A percentile compares a stretch with the other conserved stretches of the same genome.
phyloP scores from a whole-genome alignment of 345 rosid species.

The Boechera stricta region DNA sequence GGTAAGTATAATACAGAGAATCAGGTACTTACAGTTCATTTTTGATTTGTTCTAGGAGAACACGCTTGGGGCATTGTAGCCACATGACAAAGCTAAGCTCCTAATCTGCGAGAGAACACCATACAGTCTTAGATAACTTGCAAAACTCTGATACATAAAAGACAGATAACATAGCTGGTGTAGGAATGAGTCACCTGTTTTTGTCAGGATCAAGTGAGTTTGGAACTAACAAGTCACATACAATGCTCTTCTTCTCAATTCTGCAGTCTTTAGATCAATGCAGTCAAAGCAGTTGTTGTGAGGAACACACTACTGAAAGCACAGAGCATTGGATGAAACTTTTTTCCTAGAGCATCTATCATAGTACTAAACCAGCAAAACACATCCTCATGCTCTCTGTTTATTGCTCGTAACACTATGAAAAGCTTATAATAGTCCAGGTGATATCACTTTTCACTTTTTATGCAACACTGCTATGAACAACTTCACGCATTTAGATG shows the following conservation, averaged over 20 bases:
- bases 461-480: neutral
- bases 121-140: neutral
- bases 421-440: neutral
- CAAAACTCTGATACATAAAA: neutral
- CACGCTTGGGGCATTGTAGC: neutral
- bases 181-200: neutral
- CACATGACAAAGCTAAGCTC: conserved; percentile 12
- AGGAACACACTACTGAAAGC: neutral
- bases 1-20: conserved; percentile 10
- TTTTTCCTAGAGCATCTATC: neutral
- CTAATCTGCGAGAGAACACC: neutral
- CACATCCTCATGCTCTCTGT: neutral
- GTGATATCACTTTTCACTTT: neutral
- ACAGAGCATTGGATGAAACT: neutral
- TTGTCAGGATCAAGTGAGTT: neutral
- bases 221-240: neutral
- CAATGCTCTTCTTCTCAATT: neutral
- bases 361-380: neutral
- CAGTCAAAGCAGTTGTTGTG: neutral
- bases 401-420: neutral
- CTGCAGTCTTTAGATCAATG: neutral
- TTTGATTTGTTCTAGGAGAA: neutral
- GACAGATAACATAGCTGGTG: neutral
- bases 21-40: conserved; percentile 12
- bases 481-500: neutral